These are phyloP conservation scores for Phytopythium cucurbitacearum DNA, from an alignment of 352 stramenopile species.

Conservation along the genomic window DNA sequence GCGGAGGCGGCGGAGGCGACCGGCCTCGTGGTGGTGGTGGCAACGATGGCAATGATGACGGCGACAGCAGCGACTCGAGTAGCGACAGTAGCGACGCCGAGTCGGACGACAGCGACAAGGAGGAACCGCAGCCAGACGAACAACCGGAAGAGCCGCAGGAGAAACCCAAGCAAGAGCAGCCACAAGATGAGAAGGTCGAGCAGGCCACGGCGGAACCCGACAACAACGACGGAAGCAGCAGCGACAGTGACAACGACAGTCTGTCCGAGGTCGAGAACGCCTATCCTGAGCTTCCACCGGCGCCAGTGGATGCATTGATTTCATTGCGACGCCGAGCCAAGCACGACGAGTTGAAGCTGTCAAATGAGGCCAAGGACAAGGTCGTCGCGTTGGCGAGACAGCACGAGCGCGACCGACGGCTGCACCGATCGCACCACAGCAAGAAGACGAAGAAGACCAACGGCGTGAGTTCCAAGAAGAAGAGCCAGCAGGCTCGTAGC, in stretches of 20 bases:
- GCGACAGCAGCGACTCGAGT: constrained; percentile 27
- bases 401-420: constrained; percentile 31
- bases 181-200: background rate
- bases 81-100: constrained; percentile 24
- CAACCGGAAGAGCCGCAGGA: background rate
- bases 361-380: constrained; percentile 25
- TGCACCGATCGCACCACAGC: constrained; percentile 22
- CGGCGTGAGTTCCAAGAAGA: constrained; percentile 1
- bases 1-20: too few species aligned
- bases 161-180: background rate
- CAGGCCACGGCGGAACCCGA: constrained; percentile 10
- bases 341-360: constrained; percentile 51
- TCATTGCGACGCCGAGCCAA: constrained; percentile 44
- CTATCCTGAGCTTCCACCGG: constrained; percentile 49
- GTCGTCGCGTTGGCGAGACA: constrained; percentile 30
- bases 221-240: constrained; percentile 26
- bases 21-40: constrained; percentile 1
- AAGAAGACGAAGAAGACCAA: constrained; percentile 36
- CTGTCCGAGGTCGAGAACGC: constrained; percentile 56
- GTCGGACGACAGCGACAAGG: background rate
- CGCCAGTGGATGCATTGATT: constrained; percentile 60
- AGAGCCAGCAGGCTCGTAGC: background rate
- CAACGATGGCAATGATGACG: constrained; percentile 12
- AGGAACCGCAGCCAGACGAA: background rate
- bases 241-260: constrained; percentile 48